Evolutionary conservation across 2,329 filamentous ascomycete species (phyloP).

Genomic region (Fusarium camptoceras): DNA sequence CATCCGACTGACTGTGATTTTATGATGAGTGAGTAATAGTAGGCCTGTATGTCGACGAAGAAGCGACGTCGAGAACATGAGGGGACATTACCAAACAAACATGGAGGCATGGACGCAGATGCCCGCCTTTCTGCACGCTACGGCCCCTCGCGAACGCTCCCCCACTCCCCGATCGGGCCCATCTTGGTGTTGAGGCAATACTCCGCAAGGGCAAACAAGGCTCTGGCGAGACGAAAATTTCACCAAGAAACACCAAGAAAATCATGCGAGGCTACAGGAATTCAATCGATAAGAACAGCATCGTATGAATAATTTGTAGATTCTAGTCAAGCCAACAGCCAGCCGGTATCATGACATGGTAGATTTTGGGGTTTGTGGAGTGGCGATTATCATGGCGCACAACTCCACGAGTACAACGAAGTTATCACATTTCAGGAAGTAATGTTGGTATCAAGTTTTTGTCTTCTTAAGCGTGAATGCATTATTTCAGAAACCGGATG

Average conservation of each 20-base stretch:
- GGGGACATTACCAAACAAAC: background rate
- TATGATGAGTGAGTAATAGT: background rate
- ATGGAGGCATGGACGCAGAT: background rate
- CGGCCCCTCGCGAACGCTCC: background rate
- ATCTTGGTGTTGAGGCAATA: conserved; percentile 3
- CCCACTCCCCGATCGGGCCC: background rate
- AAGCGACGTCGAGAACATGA: background rate
- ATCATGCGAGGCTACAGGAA: conserved; percentile 44
- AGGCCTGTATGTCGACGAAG: background rate
- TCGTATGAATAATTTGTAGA: background rate
- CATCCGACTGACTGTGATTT: background rate
- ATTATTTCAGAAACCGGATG: conserved; percentile 56
- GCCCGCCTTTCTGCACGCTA: background rate
- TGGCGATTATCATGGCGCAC: conserved; percentile 1
- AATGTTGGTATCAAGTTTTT: conserved; percentile 33
- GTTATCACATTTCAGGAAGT: background rate
- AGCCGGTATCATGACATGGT: background rate
- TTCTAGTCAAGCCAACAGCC: background rate
- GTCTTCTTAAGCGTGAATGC: conserved; percentile 53
- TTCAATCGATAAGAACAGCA: conserved; percentile 1
- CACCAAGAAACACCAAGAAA: conserved; percentile 29
- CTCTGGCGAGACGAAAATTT: conserved; percentile 37
- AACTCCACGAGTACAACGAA: background rate
- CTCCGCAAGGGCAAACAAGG: conserved; percentile 46
- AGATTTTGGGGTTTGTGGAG: background rate